Conservation (phyloP, 2,329 filamentous ascomycete species). For the Cercospora brassicicola region DNA sequence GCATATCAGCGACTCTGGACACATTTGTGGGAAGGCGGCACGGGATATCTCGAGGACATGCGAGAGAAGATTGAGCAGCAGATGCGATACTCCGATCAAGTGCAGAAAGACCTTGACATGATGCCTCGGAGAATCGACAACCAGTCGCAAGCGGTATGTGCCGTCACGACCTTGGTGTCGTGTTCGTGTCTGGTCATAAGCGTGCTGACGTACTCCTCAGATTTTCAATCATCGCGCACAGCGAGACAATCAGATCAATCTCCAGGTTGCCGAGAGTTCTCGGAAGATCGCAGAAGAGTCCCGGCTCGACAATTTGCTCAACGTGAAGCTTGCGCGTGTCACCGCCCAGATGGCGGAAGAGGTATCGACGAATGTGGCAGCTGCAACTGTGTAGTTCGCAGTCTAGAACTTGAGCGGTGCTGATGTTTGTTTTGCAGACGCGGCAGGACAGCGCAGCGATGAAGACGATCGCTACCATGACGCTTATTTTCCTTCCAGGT, state of each 20-base stretch:
- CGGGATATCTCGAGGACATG: slow-evolving; percentile 39
- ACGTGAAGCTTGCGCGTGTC: slow-evolving; percentile 39
- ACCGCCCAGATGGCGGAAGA: slow-evolving; percentile 39
- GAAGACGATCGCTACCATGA: slow-evolving; percentile 50
- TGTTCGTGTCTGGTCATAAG: not conserved
- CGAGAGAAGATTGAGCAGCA: slow-evolving; percentile 40
- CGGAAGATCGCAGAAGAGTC: slow-evolving; percentile 39
- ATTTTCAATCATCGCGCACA: slow-evolving; percentile 39
- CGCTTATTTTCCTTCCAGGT: slow-evolving; percentile 47
- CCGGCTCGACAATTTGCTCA: slow-evolving; percentile 38
- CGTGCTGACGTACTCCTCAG: slow-evolving; percentile 21
- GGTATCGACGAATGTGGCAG: not conserved
- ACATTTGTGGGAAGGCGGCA: slow-evolving; percentile 37
- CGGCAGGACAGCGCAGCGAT: slow-evolving; percentile 45
- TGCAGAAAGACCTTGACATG: slow-evolving; percentile 36
- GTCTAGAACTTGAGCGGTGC: not conserved
- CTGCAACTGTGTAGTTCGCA: not conserved
- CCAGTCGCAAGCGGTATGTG: slow-evolving; percentile 37
- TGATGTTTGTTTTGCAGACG: slow-evolving; percentile 18
- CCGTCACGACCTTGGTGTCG: not conserved
- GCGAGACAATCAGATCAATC: slow-evolving; percentile 39
- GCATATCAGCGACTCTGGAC: slow-evolving; percentile 37
- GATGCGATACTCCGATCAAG: slow-evolving; percentile 37
- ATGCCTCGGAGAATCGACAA: slow-evolving; percentile 40
- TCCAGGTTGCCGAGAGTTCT: slow-evolving; percentile 38